A percentile compares a stretch with the other conserved stretches of the same genome.
Conservation (phyloP, 176 grass and related monocot genomes). For the Oryza coarctata region DNA sequence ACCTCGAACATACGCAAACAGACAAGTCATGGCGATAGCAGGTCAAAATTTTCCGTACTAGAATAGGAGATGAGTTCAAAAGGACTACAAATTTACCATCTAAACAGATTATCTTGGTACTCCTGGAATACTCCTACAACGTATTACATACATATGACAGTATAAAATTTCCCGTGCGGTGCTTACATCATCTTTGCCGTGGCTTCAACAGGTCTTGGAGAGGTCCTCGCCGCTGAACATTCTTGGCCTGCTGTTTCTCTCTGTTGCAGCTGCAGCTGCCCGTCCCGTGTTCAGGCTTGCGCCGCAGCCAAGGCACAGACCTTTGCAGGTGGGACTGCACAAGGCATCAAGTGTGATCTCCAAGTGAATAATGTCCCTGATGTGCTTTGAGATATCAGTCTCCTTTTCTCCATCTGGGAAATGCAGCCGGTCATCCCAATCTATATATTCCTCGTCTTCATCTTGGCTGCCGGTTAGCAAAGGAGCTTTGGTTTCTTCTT, state of each 20-base stretch:
- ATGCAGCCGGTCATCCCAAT: constrained; percentile 76
- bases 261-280: constrained; percentile 47
- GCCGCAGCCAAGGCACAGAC: constrained; percentile 59
- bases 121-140: not conserved
- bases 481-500: constrained; percentile 37
- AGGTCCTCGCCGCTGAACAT: constrained; percentile 36
- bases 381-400: constrained; percentile 81
- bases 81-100: not conserved
- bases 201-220: constrained; percentile 51
- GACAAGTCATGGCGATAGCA: not conserved
- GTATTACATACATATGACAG: not conserved
- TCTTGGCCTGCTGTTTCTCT: not conserved
- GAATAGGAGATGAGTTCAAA: not conserved
- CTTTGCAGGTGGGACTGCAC: constrained; percentile 69
- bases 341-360: constrained; percentile 65
- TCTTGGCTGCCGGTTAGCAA: not conserved
- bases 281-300: constrained; percentile 57
- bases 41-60: not conserved
- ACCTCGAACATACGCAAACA: not conserved
- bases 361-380: constrained; percentile 72
- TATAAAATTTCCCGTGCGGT: not conserved
- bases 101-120: not conserved
- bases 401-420: constrained; percentile 64
- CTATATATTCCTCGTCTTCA: constrained; percentile 52
- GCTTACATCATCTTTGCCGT: constrained; percentile 30